phyloP scores from a whole-genome alignment of 352 stramenopile genomes.

The Globisporangium cylindrosporum region DNA sequence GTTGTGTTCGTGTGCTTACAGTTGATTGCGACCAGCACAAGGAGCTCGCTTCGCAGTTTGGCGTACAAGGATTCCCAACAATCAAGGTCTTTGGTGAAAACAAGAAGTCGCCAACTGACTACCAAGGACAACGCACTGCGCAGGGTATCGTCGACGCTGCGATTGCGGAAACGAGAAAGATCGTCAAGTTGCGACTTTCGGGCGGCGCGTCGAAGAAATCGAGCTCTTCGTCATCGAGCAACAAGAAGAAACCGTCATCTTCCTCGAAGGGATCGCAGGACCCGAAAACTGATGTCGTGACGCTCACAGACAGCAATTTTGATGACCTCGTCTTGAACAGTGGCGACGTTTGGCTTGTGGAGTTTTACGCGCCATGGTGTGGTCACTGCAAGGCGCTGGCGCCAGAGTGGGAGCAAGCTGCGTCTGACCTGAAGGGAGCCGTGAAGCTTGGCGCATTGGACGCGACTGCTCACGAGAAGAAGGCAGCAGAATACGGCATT shows the following conservation, averaged over 20 bases:
- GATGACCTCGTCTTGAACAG: constrained; percentile 89
- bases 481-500: constrained; percentile 86
- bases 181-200: constrained; percentile 79
- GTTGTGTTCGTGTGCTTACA: constrained; percentile 3
- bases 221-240: constrained; percentile 22
- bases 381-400: constrained; percentile 91
- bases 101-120: constrained; percentile 74
- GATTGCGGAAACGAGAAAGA: constrained; percentile 57
- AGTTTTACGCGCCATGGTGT: constrained; percentile 94
- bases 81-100: constrained; percentile 92
- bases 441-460: constrained; percentile 93
- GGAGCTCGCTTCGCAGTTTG: constrained; percentile 83
- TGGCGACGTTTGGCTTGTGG: constrained; percentile 88
- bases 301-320: constrained; percentile 91
- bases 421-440: constrained; percentile 80
- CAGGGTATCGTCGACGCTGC: constrained; percentile 85
- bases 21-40: constrained; percentile 84
- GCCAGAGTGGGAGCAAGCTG: constrained; percentile 90
- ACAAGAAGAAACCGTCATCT: constrained; percentile 39
- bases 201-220: constrained; percentile 56
- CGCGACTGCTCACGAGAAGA: constrained; percentile 89
- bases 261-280: constrained; percentile 33
- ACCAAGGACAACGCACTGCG: constrained; percentile 77
- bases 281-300: constrained; percentile 74
- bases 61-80: constrained; percentile 90